Percentiles rank a stretch among this genome's conserved stretches.
phyloP scores from a whole-genome alignment of 148 eudicot species.

The Nepenthes mirabilis region DNA sequence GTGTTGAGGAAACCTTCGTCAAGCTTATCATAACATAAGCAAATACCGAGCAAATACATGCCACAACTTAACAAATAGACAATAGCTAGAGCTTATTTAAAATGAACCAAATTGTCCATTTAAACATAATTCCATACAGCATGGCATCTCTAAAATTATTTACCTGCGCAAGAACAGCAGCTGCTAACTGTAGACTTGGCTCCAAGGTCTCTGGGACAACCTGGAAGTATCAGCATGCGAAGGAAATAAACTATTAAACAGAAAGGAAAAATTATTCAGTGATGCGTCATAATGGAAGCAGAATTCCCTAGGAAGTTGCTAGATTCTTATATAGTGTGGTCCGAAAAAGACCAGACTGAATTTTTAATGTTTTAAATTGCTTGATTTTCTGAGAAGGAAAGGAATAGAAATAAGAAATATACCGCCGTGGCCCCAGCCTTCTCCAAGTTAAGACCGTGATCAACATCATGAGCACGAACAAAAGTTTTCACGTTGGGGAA shows the following conservation, averaged over 20 bases:
- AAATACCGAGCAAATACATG: neutral
- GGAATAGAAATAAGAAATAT: slow-evolving; percentile 13
- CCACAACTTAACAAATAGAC: neutral
- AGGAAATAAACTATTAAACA: neutral
- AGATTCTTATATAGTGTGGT: too few relatives aligned
- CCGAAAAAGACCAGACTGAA: neutral
- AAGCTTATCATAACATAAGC: too few relatives aligned
- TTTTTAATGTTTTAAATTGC: neutral
- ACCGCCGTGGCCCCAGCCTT: slow-evolving; percentile 99
- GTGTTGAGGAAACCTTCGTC: too few relatives aligned
- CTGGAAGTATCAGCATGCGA: slow-evolving; percentile 16
- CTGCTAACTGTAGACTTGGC: slow-evolving; percentile 90
- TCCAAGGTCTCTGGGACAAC: slow-evolving; percentile 96
- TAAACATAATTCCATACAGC: neutral
- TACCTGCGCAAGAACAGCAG: slow-evolving; percentile 97
- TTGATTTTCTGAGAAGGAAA: neutral
- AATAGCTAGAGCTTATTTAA: neutral
- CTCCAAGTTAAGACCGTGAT: slow-evolving; percentile 96
- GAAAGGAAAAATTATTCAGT: slow-evolving; percentile 1
- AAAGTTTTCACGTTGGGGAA: slow-evolving; percentile 93
- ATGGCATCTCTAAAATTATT: neutral
- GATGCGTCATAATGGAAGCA: slow-evolving; percentile 1
- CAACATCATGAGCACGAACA: slow-evolving; percentile 99
- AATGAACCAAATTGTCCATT: neutral
- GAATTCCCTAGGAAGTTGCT: neutral